Percentiles rank a stretch among this genome's conserved stretches.
Conservation (phyloP, 306 rosid species). For the Argentina anserina region DNA sequence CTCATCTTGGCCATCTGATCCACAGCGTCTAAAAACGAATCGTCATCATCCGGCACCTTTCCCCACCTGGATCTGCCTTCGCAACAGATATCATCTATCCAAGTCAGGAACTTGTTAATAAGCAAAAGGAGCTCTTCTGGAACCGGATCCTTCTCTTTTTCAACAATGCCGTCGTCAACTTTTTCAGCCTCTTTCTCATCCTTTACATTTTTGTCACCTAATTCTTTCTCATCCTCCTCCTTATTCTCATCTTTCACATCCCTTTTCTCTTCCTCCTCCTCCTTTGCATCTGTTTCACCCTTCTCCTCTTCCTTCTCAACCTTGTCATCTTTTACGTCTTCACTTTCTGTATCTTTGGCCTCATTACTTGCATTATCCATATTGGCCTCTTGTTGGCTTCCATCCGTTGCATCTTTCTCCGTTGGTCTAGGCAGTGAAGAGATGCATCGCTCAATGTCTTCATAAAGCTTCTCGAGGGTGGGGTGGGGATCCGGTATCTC, state of each 20-base stretch:
- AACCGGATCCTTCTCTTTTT: neutral
- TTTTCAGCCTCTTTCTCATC: neutral
- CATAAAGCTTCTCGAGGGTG: constrained; percentile 26
- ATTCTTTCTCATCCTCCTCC: neutral
- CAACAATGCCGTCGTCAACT: neutral
- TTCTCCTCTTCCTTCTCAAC: neutral
- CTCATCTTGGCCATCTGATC: constrained; percentile 43
- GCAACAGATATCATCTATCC: constrained; percentile 35
- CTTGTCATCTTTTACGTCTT: neutral
- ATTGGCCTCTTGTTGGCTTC: neutral
- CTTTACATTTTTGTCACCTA: neutral
- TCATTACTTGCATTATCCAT: neutral
- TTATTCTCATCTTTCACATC: neutral
- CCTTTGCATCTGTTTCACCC: neutral
- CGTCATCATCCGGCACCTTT: constrained; percentile 29
- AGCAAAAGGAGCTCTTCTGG: constrained; percentile 36
- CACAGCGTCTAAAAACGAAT: constrained; percentile 35
- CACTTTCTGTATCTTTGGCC: neutral
- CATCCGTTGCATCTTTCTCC: neutral
- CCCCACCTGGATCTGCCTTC: constrained; percentile 39
- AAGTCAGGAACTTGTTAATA: constrained; percentile 38
- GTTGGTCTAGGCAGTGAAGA: constrained; percentile 1
- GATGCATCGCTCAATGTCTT: constrained; percentile 39
- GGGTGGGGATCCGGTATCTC: constrained; percentile 20
- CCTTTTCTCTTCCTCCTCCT: neutral